A percentile compares a stretch with the other conserved stretches of the same genome.
Evolutionary conservation across 2,329 filamentous ascomycete genomes (phyloP).

Genomic region (Ophiosphaerella herpotricha): DNA sequence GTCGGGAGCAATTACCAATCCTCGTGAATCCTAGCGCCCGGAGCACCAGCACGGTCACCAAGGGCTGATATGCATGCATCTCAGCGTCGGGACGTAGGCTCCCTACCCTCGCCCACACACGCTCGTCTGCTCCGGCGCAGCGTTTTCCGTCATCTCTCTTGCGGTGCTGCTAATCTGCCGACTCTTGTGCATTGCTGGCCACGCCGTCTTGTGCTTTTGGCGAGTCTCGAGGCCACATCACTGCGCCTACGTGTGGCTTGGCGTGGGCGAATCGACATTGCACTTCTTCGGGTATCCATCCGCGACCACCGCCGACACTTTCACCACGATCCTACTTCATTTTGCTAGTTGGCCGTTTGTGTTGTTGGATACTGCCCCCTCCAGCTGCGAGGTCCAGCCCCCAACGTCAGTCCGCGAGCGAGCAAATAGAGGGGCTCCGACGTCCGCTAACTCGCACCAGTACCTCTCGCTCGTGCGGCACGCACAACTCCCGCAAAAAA

Average conservation of each 20-base stretch:
- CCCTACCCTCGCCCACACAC: slow-evolving; percentile 18
- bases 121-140: slow-evolving; percentile 9
- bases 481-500: slow-evolving; percentile 34
- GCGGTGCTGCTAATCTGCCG: slow-evolving; percentile 2
- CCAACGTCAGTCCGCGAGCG: slow-evolving; percentile 30
- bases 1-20: slow-evolving; percentile 40
- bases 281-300: slow-evolving; percentile 32
- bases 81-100: slow-evolving; percentile 26
- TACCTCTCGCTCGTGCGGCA: slow-evolving; percentile 30
- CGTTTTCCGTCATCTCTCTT: slow-evolving; percentile 3
- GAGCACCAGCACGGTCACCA: slow-evolving; percentile 37
- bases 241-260: slow-evolving; percentile 43
- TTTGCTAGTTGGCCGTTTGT: slow-evolving; percentile 7
- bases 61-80: slow-evolving; percentile 30
- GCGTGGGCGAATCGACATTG: slow-evolving; percentile 40
- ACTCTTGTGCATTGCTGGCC: slow-evolving; percentile 10
- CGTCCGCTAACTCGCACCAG: slow-evolving; percentile 42
- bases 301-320: slow-evolving; percentile 20
- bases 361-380: slow-evolving; percentile 15
- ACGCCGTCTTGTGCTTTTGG: slow-evolving; percentile 22
- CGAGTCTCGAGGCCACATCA: slow-evolving; percentile 40
- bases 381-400: slow-evolving; percentile 10
- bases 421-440: slow-evolving; percentile 35
- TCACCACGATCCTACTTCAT: slow-evolving; percentile 10
- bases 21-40: slow-evolving; percentile 38